Base-by-base conservation (phyloP, 2,329 filamentous ascomycete species). In the Akanthomyces muscarius region DNA sequence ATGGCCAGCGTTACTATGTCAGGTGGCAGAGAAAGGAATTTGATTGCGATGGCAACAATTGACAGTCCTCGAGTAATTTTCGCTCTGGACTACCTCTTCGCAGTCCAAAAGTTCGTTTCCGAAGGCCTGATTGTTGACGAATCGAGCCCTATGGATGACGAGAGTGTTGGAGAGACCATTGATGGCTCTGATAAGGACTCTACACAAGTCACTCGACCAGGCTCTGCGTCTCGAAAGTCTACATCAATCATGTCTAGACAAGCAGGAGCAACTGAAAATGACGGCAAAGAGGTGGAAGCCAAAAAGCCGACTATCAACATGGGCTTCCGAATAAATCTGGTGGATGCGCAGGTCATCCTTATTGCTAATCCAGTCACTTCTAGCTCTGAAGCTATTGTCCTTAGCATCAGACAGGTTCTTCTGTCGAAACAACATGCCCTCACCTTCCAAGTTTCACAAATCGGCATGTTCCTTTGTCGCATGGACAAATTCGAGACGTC, bases 401-500 rank as follows among this genome's bases (percentile, higher is more conserved):
- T 99, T 28, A 91, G 92, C 55, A 96, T 93, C 2, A 96, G 97
- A 73, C 93, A 99, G 73, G 87, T 98, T 14, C 82, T 98, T 2
- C 83, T 98, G 13, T 96, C 94, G 2, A 90, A 96, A 70, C 96
- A 99, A 74, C 92, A 98, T 77, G 91, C 94, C 10, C 84, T 96
- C 68, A 97, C 95, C 0, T 84, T 99, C 71, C 94, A 99, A 72
- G 87, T 99, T 3, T 93, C 92, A 8, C 89, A 98, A 71, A 86
- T 98, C 60, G 95, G 95, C 69, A 99, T 99, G 95, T 99, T 97
- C 74, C 77, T 99, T 38, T 99, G 96, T 72, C 90, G 95, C 14
- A 99, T 99, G 95, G 96, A 99, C 75, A 91, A 88, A 66, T 98
- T 98, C 69, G 94, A 99, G 68, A 92, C 90, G 4, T 93, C 89